Percentiles rank a stretch among this genome's conserved stretches.
Evolutionary conservation across 371 early-diverging fungal genomes (phyloP).

Genomic region (Syncephalastrum monosporum): DNA sequence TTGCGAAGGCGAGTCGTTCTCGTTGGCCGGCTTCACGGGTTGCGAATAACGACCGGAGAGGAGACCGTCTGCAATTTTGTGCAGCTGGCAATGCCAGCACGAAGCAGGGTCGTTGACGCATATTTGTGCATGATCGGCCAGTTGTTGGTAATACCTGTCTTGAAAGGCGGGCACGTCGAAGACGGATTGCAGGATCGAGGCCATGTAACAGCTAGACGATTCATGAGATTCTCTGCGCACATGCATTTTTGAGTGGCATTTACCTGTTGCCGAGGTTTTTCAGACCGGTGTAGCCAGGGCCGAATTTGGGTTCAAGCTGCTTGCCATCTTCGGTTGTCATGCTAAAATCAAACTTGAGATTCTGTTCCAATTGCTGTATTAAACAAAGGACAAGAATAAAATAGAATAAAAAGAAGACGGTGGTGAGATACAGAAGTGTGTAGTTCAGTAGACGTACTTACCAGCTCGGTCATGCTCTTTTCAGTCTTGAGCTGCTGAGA

Average conservation of each 20-base stretch:
- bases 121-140: slow-evolving; percentile 61
- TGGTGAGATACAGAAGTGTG: background rate
- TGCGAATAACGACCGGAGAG: slow-evolving; percentile 84
- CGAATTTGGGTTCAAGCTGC: slow-evolving; percentile 77
- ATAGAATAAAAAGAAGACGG: background rate
- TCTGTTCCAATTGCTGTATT: slow-evolving; percentile 86
- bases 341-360: slow-evolving; percentile 93
- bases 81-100: slow-evolving; percentile 88
- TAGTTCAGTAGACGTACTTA: slow-evolving; percentile 16
- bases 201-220: slow-evolving; percentile 87
- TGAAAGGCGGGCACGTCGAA: slow-evolving; percentile 75
- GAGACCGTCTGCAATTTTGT: slow-evolving; percentile 89
- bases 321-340: slow-evolving; percentile 97
- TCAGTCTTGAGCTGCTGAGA: slow-evolving; percentile 85
- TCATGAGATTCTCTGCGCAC: background rate
- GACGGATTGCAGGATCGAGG: slow-evolving; percentile 86
- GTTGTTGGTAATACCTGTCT: slow-evolving; percentile 53
- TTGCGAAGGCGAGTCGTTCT: slow-evolving; percentile 54
- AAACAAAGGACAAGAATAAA: too few species aligned
- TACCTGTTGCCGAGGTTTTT: slow-evolving; percentile 94
- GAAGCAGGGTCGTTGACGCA: slow-evolving; percentile 67
- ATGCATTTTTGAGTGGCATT: background rate
- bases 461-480: slow-evolving; percentile 90
- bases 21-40: slow-evolving; percentile 28
- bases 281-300: slow-evolving; percentile 91